A percentile compares a stretch with the other conserved stretches of the same genome.
Conservation (phyloP, 805 yeast species). For the Wickerhamomyces strasburgensis region DNA sequence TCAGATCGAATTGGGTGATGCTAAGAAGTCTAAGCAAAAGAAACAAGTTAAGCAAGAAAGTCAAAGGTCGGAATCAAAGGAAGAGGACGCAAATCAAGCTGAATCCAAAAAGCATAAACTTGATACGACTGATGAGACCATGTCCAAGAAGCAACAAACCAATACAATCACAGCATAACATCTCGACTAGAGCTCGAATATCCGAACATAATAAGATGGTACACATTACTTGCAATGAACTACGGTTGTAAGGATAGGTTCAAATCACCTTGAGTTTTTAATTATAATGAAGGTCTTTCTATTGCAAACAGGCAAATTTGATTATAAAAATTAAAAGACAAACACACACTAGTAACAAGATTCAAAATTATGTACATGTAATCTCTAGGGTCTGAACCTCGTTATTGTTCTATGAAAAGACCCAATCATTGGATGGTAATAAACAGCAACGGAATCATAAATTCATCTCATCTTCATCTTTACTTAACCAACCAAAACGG, state of each 20-base stretch:
- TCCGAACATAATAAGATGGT: too few relatives aligned
- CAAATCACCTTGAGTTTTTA: too few relatives aligned
- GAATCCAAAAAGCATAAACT: slow-evolving; percentile 17
- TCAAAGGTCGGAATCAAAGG: background rate
- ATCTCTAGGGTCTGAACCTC: background rate
- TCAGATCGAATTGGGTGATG: background rate
- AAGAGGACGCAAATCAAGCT: slow-evolving; percentile 1
- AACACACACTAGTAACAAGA: background rate
- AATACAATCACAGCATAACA: slow-evolving; percentile 9
- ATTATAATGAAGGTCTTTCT: too few relatives aligned
- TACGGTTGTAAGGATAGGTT: too few relatives aligned
- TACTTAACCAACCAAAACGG: slow-evolving; percentile 16
- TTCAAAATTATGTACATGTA: background rate
- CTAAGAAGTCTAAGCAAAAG: background rate
- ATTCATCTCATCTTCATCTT: too few relatives aligned
- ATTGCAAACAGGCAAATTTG: too few relatives aligned
- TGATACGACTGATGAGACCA: slow-evolving; percentile 3
- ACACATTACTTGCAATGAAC: too few relatives aligned
- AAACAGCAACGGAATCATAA: too few relatives aligned
- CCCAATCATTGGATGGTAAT: too few relatives aligned
- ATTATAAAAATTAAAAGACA: background rate
- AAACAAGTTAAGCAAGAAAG: too few relatives aligned
- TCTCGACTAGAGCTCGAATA: too few relatives aligned
- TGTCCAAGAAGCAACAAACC: slow-evolving; percentile 16
- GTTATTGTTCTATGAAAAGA: too few relatives aligned